Evolutionary conservation across 768 basidiomycete species (phyloP), one percentile per base, ranked within the genome.

Genomic region (Tricholoma furcatifolium): DNA sequence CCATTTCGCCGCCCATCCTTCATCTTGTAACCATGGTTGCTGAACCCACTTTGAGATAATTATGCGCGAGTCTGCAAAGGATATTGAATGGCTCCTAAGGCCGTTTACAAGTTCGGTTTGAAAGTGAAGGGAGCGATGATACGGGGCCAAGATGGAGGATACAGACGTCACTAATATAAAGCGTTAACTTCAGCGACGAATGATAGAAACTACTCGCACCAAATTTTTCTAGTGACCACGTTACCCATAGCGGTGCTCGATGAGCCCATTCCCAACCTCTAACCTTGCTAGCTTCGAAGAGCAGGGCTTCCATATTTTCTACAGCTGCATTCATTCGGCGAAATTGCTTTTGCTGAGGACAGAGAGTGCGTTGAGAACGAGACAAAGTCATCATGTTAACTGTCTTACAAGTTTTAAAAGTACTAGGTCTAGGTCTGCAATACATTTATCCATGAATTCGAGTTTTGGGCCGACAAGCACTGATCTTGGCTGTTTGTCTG

Each of bases 191-290:
- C 11, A 35, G 24, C 15, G 14, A 35, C 20, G 5, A 23, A 20
- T 32, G 30, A 15, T 43, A 31, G 27, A 38, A 36, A 31, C 17
- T 5, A 47, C 63, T 74, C 54, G 38, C 54, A 88, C 91, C 87
- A 51, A 93, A 91, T 67, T 81, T 87, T 59, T 88, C 85, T 23
- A 92, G 69, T 0, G 91, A 74, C 91, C 91, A 93, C 10, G 90
- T 91, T 21, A 80, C 70, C 91, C 91, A 93, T 40, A 93, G 71
- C 1, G 88, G 84, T 54, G 91, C 87, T 57, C 81, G 73, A 11
- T 77, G 75, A 2, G 81, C 84, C 85, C 87, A 91, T 55, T 75
- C 70, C 71, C 81, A 84, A 0, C 91, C 89, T 65, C 88, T 91
- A 14, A 71, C 67, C 65, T 79, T 88, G 61, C 83, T 78, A 2